phyloP scores from a whole-genome alignment of 495 filamentous ascomycete genomes.

The Pyronema omphalodes region DNA sequence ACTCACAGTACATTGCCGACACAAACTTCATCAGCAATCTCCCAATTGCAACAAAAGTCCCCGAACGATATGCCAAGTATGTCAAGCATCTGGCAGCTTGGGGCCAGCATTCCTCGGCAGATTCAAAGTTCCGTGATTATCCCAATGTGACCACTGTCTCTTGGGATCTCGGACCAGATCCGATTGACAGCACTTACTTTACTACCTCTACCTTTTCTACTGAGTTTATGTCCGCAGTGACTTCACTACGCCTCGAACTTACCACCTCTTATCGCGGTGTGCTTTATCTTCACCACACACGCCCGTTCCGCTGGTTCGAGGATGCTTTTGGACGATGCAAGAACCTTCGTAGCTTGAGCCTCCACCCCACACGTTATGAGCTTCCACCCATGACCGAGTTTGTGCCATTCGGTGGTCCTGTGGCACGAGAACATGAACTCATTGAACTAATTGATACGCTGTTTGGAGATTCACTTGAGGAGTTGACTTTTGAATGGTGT shows the following conservation, averaged over 20 bases:
- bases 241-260: not conserved
- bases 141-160: not conserved
- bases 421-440: not conserved
- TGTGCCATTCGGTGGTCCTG: not conserved
- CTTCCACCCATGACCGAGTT: not conserved
- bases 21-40: not conserved
- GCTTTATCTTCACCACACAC: too few species aligned
- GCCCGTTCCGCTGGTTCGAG: not conserved
- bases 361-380: not conserved
- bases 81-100: constrained; percentile 4
- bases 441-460: not conserved
- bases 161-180: not conserved
- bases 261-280: not conserved
- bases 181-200: not conserved
- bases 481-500: not conserved
- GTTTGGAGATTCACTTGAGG: not conserved
- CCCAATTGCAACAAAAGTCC: constrained; percentile 1
- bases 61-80: not conserved
- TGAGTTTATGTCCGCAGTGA: not conserved
- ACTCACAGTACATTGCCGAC: not conserved
- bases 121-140: constrained; percentile 8
- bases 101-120: not conserved
- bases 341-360: not conserved
- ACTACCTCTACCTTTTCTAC: not conserved
- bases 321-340: not conserved